Percentiles rank a stretch among this genome's conserved stretches.
Conservation (phyloP, 2,329 filamentous ascomycete species). For the Magnaporthiopsis incrustans region DNA sequence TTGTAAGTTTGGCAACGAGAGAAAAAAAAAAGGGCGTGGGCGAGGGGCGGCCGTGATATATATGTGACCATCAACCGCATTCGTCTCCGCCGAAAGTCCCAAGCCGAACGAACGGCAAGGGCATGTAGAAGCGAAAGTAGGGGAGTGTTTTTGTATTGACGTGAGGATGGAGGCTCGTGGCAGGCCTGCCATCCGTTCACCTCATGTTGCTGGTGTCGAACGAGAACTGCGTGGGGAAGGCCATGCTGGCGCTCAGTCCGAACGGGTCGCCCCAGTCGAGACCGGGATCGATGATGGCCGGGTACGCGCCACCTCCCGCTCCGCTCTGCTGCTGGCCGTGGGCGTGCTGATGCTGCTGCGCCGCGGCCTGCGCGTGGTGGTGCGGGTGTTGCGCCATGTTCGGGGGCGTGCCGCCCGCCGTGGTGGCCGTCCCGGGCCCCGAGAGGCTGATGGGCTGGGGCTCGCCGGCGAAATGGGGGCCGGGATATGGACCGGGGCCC, state of each 20-base stretch:
- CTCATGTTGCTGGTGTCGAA: conserved; percentile 56
- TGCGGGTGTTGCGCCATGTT: conserved; percentile 21
- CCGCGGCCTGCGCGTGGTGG: conserved; percentile 9
- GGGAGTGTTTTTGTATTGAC: neutral
- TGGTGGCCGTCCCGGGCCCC: conserved; percentile 24
- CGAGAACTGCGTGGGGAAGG: conserved; percentile 74
- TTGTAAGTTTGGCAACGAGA: neutral
- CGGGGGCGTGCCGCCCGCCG: conserved; percentile 26
- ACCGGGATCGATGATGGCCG: conserved; percentile 68
- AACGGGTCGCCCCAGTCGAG: conserved; percentile 83
- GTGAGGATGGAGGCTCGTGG: neutral
- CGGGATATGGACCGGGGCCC: conserved; percentile 58
- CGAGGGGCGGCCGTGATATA: neutral
- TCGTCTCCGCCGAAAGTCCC: neutral
- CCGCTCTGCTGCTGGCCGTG: conserved; percentile 41
- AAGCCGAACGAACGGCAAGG: too few relatives aligned
- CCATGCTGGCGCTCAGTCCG: conserved; percentile 88
- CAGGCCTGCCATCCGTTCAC: conserved; percentile 14
- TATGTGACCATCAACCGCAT: neutral
- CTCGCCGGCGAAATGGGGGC: conserved; percentile 41
- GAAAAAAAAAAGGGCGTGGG: neutral
- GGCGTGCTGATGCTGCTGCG: conserved; percentile 1
- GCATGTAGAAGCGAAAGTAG: neutral
- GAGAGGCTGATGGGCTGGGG: conserved; percentile 34
- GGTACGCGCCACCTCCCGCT: conserved; percentile 35